Evolutionary conservation across 129 eudicot genomes (phyloP).

Genomic region (Pseudognaphalium luteoalbum): DNA sequence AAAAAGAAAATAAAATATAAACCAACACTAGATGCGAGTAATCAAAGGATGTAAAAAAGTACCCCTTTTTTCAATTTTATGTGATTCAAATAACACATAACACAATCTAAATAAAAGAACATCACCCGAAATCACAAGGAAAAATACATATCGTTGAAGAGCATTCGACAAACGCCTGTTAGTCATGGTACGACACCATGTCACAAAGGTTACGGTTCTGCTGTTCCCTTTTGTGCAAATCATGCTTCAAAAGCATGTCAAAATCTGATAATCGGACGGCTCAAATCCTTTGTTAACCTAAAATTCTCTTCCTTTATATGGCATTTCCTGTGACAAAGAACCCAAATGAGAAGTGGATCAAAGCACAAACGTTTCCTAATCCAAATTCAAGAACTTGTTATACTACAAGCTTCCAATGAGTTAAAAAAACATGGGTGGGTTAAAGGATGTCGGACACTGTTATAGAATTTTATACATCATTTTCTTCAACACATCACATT

Average conservation of each 20-base stretch:
- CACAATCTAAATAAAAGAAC: constrained; percentile 27
- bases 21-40: neutral
- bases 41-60: constrained; percentile 22
- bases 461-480: neutral
- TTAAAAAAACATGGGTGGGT: neutral
- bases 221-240: constrained; percentile 14
- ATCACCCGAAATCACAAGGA: constrained; percentile 26
- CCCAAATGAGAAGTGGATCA: neutral
- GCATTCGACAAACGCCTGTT: constrained; percentile 8
- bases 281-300: constrained; percentile 21
- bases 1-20: too few relatives aligned
- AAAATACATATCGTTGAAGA: neutral
- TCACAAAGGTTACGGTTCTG: constrained; percentile 17
- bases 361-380: neutral
- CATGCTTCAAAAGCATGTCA: constrained; percentile 21
- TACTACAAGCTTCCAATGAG: neutral
- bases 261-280: neutral
- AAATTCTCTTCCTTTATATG: constrained; percentile 41
- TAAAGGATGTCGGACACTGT: neutral
- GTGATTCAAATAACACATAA: constrained; percentile 33
- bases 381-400: neutral
- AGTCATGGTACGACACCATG: constrained; percentile 10
- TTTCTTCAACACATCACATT: neutral
- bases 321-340: constrained; percentile 36
- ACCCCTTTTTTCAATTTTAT: constrained; percentile 25